Evolutionary conservation across 2,329 filamentous ascomycete species (phyloP).

Genomic region (Hymenoscyphus linearis): DNA sequence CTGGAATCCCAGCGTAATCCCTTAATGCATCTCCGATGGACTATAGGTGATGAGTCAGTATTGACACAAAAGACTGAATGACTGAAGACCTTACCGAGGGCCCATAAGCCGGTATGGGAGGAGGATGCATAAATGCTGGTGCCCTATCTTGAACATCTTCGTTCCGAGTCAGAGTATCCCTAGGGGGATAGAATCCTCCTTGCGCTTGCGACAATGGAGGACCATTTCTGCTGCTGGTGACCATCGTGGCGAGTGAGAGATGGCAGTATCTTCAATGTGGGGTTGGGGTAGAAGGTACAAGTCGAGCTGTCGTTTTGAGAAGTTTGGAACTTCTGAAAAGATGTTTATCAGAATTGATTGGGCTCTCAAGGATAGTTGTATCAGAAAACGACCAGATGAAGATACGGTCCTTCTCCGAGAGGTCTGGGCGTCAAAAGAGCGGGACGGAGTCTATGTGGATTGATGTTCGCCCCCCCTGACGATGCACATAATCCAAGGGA

Average conservation of each 20-base stretch:
- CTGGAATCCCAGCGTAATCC: conserved; percentile 21
- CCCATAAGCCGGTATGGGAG: not conserved
- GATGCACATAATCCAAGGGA: conserved; percentile 5
- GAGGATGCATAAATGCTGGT: not conserved
- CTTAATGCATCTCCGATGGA: conserved; percentile 23
- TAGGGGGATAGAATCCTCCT: conserved; percentile 17
- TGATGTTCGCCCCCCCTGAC: conserved; percentile 17
- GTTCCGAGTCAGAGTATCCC: conserved; percentile 13
- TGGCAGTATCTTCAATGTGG: conserved; percentile 8
- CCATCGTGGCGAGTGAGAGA: conserved; percentile 21
- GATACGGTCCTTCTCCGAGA: conserved; percentile 7
- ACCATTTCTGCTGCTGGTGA: conserved; percentile 14
- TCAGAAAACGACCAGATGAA: conserved; percentile 18
- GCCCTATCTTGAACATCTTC: conserved; percentile 12
- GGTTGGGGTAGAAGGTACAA: conserved; percentile 23
- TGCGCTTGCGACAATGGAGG: conserved; percentile 17
- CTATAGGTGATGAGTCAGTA: conserved; percentile 15
- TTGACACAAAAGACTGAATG: not conserved
- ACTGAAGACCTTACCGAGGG: conserved; percentile 7
- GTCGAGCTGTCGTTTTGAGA: conserved; percentile 33
- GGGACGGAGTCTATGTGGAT: conserved; percentile 14
- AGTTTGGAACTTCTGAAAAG: conserved; percentile 18
- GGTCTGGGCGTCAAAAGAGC: conserved; percentile 14
- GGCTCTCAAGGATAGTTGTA: conserved; percentile 22
- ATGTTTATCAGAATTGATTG: conserved; percentile 17